Conservation (phyloP, 2,329 filamentous ascomycete genomes). For the Didymella sp. region DNA sequence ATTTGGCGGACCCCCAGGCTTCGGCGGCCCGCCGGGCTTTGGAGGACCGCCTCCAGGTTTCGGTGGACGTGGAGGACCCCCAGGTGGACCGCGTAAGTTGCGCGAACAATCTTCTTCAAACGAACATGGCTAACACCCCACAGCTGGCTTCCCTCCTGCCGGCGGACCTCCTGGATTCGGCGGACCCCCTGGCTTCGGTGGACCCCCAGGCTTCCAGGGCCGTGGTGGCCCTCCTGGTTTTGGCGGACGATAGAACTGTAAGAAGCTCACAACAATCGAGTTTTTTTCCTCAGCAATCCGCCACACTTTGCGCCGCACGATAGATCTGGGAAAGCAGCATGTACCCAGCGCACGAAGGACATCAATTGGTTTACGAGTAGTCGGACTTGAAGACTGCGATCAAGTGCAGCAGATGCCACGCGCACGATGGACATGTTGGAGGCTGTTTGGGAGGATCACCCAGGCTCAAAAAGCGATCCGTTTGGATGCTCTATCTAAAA, state of each 20-base stretch:
- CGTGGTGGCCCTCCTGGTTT: constrained; percentile 42
- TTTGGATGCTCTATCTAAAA: constrained; percentile 8
- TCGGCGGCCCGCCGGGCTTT: constrained; percentile 47
- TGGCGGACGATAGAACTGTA: constrained; percentile 30
- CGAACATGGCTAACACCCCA: constrained; percentile 30
- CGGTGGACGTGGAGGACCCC: constrained; percentile 51
- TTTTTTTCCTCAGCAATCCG: neutral
- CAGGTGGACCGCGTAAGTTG: constrained; percentile 47
- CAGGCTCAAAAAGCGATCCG: constrained; percentile 9
- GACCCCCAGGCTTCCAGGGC: constrained; percentile 30
- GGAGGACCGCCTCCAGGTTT: constrained; percentile 48
- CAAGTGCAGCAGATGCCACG: neutral
- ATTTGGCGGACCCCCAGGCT: constrained; percentile 54
- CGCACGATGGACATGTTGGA: neutral
- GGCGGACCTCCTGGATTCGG: constrained; percentile 58
- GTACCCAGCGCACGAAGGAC: constrained; percentile 3
- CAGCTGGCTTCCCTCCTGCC: constrained; percentile 53
- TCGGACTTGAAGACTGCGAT: neutral
- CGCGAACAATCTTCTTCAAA: neutral
- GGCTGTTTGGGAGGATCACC: neutral
- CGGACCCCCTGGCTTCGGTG: constrained; percentile 58
- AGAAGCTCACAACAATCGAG: neutral
- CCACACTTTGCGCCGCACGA: constrained; percentile 4
- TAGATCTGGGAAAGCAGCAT: neutral
- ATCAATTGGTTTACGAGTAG: neutral